Conservation (phyloP, 495 filamentous ascomycete species). For the Penicillium longicatenatum region DNA sequence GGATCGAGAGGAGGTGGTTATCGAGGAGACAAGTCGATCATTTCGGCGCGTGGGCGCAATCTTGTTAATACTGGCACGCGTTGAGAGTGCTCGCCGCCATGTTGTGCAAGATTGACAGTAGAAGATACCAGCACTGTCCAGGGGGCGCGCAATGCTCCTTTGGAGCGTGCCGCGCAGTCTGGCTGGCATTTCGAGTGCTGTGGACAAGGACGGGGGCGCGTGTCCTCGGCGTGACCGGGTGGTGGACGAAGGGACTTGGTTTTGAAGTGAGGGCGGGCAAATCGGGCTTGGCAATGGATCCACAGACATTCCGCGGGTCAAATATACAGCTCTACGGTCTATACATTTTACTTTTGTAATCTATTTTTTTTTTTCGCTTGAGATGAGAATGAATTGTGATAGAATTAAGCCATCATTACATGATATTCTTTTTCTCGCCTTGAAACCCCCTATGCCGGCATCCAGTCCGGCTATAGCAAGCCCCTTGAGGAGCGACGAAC, state of each 20-base stretch:
- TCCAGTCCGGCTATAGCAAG: slow-evolving; percentile 9
- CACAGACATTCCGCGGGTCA: background rate
- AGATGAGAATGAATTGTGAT: slow-evolving; percentile 12
- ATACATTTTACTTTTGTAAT: background rate
- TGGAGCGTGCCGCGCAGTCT: slow-evolving; percentile 43
- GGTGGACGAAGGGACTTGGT: slow-evolving; percentile 16
- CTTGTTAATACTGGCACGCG: slow-evolving; percentile 26
- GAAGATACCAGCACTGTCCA: slow-evolving; percentile 27
- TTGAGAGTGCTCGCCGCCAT: slow-evolving; percentile 36
- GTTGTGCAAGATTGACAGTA: slow-evolving; percentile 45
- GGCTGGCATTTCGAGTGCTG: slow-evolving; percentile 38
- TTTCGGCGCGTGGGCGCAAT: slow-evolving; percentile 12
- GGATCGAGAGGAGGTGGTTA: slow-evolving; percentile 9
- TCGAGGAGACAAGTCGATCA: slow-evolving; percentile 7
- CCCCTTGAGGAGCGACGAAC: background rate
- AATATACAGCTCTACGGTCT: background rate
- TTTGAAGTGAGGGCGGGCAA: slow-evolving; percentile 21
- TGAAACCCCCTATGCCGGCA: slow-evolving; percentile 8
- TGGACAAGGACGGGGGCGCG: slow-evolving; percentile 11
- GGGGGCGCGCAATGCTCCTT: slow-evolving; percentile 36
- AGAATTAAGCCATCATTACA: slow-evolving; percentile 25
- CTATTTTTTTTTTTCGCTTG: background rate
- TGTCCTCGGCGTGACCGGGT: slow-evolving; percentile 9
- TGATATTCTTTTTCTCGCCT: slow-evolving; percentile 22
- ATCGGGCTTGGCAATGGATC: slow-evolving; percentile 28